Base-by-base conservation (phyloP, 169 alveolate genomes). In the Plasmodium malariae region DNA sequence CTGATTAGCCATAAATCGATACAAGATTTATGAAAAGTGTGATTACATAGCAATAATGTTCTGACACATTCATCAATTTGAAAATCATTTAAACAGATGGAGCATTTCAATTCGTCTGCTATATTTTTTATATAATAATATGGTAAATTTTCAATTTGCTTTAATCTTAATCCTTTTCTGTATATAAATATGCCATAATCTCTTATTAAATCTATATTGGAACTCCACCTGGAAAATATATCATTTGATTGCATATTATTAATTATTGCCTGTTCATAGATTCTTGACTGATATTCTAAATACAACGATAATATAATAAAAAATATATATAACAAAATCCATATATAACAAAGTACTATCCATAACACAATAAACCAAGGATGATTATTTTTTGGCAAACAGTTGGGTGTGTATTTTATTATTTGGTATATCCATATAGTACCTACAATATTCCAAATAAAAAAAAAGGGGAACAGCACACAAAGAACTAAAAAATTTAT, bases 1-100 rank as follows among this genome's bases (percentile, higher is more conserved):
- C 96, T 91, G 59, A 94, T 88, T 54, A 94, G 88, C 96, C 96
- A 94, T 45, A 94, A 92, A 63, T 94, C 96, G 80, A 94, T 94
- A 69, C 96, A 94, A 37, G 94, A 43, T 71, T 92, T 92, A 76
- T 94, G 96, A 86, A 94, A 94, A 62, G 93, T 80, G 54, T 94
- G 96, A 60, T 94, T 94, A 63, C 96, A 94, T 43, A 93, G 90
- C 34, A 88, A 93, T 32, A 94, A 88, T 11, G 94, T 86, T 40
- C 96, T 59, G 21, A 91, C 93, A 43, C 89, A 88, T 34, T 94
- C 96, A 32, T 78, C 89, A 3, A 48, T 51, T 40, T 72, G 87
- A 63, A 63, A 67, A 51, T 62, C 87, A 40, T 62, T 72, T 67
- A 87, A 71, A 48, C 78, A 74, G 12, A 76, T 76, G 36, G 89